phyloP scores from a whole-genome alignment of 768 basidiomycete species.

The Hydnomerulius pinastri region DNA sequence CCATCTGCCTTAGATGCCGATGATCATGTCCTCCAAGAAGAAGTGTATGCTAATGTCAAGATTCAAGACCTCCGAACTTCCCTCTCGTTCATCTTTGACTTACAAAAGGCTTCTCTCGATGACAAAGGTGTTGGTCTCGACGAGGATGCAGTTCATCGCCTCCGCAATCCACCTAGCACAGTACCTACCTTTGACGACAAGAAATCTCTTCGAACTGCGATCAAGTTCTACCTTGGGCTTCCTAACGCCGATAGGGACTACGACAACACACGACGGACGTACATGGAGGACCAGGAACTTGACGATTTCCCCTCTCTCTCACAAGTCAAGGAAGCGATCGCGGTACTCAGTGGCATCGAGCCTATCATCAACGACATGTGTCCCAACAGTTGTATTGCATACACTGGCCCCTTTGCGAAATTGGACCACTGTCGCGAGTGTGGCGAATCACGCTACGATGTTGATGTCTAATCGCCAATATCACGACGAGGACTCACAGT shows the following conservation, averaged over 20 bases:
- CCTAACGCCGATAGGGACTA: not conserved
- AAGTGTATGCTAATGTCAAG: not conserved
- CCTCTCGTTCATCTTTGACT: not conserved
- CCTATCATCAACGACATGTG: slow-evolving; percentile 15
- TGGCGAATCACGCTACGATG: slow-evolving; percentile 28
- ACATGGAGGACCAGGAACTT: not conserved
- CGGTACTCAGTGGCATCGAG: not conserved
- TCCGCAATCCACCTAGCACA: not conserved
- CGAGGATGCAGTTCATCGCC: not conserved
- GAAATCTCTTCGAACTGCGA: not conserved
- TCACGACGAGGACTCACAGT: not conserved
- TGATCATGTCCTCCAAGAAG: not conserved
- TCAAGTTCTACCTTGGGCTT: not conserved
- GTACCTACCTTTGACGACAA: not conserved
- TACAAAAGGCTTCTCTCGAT: not conserved
- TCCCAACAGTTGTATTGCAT: slow-evolving; percentile 10
- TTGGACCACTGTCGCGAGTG: slow-evolving; percentile 35
- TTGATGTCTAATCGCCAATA: not conserved
- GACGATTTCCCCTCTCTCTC: not conserved
- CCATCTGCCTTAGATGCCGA: not conserved
- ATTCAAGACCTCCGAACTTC: not conserved
- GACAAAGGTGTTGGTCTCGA: not conserved
- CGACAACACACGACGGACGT: not conserved
- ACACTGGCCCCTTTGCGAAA: slow-evolving; percentile 16
- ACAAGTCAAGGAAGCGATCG: slow-evolving; percentile 6